Percentiles rank a stretch among this genome's conserved stretches.
Evolutionary conservation across 352 stramenopile species (phyloP).

Genomic region (Phytophthora sp.): DNA sequence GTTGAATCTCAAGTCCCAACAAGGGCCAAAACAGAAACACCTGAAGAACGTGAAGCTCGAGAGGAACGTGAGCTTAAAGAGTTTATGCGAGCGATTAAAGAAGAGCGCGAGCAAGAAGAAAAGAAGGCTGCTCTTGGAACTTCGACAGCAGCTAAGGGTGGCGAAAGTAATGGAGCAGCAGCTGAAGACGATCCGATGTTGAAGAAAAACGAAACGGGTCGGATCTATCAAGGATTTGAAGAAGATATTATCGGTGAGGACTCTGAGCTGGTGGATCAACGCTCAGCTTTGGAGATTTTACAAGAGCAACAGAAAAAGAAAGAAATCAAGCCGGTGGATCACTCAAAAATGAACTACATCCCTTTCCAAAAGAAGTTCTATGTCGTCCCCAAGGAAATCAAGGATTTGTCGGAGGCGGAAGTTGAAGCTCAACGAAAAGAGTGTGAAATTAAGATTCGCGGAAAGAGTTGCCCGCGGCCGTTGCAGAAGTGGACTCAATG

Average conservation of each 20-base stretch:
- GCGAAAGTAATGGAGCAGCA: background rate
- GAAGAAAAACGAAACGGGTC: constrained; percentile 73
- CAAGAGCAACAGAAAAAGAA: constrained; percentile 93
- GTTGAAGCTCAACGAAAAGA: constrained; percentile 80
- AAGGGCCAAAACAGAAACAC: constrained; percentile 44
- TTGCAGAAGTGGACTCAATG: constrained; percentile 97
- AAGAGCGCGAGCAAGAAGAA: constrained; percentile 69
- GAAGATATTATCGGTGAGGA: constrained; percentile 88
- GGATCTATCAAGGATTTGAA: constrained; percentile 86
- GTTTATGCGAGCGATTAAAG: constrained; percentile 86
- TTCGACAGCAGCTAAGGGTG: background rate
- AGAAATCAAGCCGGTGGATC: constrained; percentile 96
- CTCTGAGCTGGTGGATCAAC: constrained; percentile 69
- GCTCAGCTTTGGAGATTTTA: constrained; percentile 90
- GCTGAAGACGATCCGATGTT: constrained; percentile 17
- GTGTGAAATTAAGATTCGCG: constrained; percentile 97
- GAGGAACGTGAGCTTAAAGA: constrained; percentile 85
- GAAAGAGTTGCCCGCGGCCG: constrained; percentile 95
- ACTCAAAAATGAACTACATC: constrained; percentile 96
- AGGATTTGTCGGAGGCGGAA: constrained; percentile 88
- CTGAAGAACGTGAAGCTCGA: constrained; percentile 69
- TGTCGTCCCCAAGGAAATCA: constrained; percentile 95
- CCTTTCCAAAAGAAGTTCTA: constrained; percentile 99
- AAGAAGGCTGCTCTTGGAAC: constrained; percentile 12
- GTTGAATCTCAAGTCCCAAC: background rate